These are phyloP conservation scores for Xylaria sp. DNA, from an alignment of 2,329 filamentous ascomycete genomes.

Conservation along the genomic window DNA sequence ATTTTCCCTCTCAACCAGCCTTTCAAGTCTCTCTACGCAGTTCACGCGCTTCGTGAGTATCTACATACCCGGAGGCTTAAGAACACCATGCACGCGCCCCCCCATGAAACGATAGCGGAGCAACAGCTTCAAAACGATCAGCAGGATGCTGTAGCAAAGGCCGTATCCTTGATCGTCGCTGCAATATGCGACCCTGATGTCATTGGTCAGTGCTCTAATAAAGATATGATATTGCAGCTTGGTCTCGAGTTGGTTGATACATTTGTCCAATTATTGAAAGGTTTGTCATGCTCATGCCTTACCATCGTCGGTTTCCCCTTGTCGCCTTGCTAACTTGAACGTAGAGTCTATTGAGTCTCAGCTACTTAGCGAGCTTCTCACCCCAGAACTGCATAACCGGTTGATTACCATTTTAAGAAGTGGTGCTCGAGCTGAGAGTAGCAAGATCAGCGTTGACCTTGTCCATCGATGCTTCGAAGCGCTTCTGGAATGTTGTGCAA, in stretches of 20 bases:
- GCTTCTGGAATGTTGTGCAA: constrained; percentile 48
- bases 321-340: constrained; percentile 28
- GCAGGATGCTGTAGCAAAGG: constrained; percentile 48
- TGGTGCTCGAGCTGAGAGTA: constrained; percentile 31
- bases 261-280: constrained; percentile 60
- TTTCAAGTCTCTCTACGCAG: constrained; percentile 75
- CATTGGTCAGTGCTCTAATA: constrained; percentile 50
- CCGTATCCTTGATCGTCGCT: constrained; percentile 60
- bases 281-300: constrained; percentile 43
- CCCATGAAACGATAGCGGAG: constrained; percentile 31
- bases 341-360: constrained; percentile 36
- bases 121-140: constrained; percentile 35
- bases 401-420: constrained; percentile 34
- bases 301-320: not conserved
- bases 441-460: constrained; percentile 40
- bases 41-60: constrained; percentile 69
- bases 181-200: constrained; percentile 65
- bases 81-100: constrained; percentile 35
- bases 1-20: constrained; percentile 73
- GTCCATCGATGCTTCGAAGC: constrained; percentile 46
- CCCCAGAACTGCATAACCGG: constrained; percentile 31
- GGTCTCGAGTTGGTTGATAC: constrained; percentile 61
- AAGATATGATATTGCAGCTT: constrained; percentile 55
- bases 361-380: constrained; percentile 33
- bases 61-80: constrained; percentile 51